Evolutionary conservation across 208 protist species (phyloP).

Genomic region (Trypanosoma caninum): DNA sequence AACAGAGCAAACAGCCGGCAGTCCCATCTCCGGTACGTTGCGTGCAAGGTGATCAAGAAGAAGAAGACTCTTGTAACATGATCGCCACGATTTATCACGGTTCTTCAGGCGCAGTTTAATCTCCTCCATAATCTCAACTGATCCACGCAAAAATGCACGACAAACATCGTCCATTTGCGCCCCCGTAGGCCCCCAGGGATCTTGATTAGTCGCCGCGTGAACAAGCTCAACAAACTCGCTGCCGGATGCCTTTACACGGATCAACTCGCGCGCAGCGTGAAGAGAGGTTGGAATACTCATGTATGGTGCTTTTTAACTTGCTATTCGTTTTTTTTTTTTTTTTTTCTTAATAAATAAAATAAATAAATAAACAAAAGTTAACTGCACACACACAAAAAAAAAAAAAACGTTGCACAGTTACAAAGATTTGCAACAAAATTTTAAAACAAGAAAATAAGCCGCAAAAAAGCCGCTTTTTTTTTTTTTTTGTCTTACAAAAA

Average conservation of each 20-base stretch:
- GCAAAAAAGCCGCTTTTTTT: no score
- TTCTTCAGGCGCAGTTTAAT: slow-evolving; percentile 76
- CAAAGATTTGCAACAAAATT: no score
- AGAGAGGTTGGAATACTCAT: slow-evolving; percentile 25
- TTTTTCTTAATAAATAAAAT: neutral
- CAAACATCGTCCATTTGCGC: slow-evolving; percentile 86
- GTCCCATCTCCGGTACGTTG: slow-evolving; percentile 53
- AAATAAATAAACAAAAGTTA: slow-evolving; percentile 9
- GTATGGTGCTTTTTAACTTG: neutral
- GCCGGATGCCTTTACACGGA: slow-evolving; percentile 73
- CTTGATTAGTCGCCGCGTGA: slow-evolving; percentile 84
- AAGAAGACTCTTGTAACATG: slow-evolving; percentile 87
- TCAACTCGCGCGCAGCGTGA: slow-evolving; percentile 62
- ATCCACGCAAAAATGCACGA: slow-evolving; percentile 55
- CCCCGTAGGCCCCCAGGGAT: slow-evolving; percentile 87
- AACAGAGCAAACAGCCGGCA: slow-evolving; percentile 72
- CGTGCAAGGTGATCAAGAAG: slow-evolving; percentile 84
- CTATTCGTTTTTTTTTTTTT: slow-evolving; percentile 1
- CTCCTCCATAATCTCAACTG: slow-evolving; percentile 74
- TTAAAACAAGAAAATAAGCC: no score
- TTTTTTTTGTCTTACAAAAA: no score
- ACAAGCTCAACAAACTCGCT: slow-evolving; percentile 68
- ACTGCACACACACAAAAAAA: slow-evolving; percentile 9
- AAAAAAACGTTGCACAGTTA: slow-evolving; percentile 6
- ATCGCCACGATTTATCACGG: slow-evolving; percentile 80